Conservation (phyloP, 768 basidiomycete genomes). For the Termitomyces sp. region DNA sequence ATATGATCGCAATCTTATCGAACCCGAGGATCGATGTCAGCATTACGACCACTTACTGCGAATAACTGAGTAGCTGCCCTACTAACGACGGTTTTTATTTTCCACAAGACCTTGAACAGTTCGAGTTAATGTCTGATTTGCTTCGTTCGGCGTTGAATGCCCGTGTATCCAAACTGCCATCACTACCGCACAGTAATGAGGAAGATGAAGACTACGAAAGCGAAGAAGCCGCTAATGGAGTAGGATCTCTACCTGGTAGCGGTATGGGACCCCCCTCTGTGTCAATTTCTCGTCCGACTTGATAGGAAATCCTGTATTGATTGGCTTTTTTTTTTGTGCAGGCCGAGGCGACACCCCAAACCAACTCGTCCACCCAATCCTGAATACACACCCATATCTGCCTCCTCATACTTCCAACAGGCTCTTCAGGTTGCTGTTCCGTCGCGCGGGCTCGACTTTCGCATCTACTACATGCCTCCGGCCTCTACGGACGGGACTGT, state of each 20-base stretch:
- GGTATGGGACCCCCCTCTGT: conserved; percentile 61
- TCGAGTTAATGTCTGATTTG: conserved; percentile 55
- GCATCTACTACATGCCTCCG: conserved; percentile 84
- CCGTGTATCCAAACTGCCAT: conserved; percentile 71
- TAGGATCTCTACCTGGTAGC: conserved; percentile 59
- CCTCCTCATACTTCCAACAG: conserved; percentile 69
- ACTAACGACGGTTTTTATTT: background rate
- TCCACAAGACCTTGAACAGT: background rate
- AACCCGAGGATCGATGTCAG: background rate
- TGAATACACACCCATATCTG: conserved; percentile 75
- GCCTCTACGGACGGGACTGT: conserved; percentile 53
- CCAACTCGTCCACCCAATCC: conserved; percentile 46
- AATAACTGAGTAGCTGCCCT: background rate
- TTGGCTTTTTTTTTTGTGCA: conserved; percentile 18
- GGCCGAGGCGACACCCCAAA: conserved; percentile 28
- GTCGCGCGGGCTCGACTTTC: conserved; percentile 55
- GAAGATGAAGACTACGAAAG: conserved; percentile 46
- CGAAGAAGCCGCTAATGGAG: conserved; percentile 50
- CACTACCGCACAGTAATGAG: conserved; percentile 34
- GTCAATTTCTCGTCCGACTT: conserved; percentile 36
- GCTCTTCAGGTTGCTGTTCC: conserved; percentile 76
- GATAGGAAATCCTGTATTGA: conserved; percentile 7
- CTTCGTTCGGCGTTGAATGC: conserved; percentile 77
- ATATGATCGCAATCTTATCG: background rate
- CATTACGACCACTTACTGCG: background rate